Evolutionary conservation across 2,329 filamentous ascomycete genomes (phyloP), one percentile per base, ranked within the genome.

Genomic region (Fusarium compactum): DNA sequence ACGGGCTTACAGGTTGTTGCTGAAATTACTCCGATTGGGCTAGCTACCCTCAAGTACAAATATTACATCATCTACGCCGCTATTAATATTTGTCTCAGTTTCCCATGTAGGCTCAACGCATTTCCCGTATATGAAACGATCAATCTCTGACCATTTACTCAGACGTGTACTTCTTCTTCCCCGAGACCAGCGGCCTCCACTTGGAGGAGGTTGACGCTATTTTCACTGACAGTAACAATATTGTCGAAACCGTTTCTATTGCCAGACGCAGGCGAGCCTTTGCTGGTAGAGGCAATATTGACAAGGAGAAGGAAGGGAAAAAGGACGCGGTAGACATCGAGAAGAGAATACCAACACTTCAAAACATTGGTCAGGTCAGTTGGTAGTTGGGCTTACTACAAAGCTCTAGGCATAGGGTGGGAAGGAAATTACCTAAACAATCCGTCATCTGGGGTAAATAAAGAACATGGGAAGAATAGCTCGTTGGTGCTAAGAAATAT

Each of bases 31-130:
- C 58, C 58, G 1, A 60, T 57, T n/a, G 58, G 58, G 4, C 18
- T 60, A 12, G 51, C 51, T n/a, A 60, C 58, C 20, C 51, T 60
- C 16, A 47, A 47, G 20, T 60, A 47, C 16, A 60, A 6, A 16
- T 60, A 60, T 18, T 60, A 57, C 14, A 60, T 60, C 18, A 57
- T 60, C 51, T 60, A 60, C 25, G 58, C 41, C 7, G 51, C 20
- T 3, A 57, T 57, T 2, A 60, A 60, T 12, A 47, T 60, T 3
- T 60, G 58, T 27, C 51, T 60, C 4, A 60, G 41, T 2, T 57
- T 60, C 15, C 51, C 58, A 1, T 25, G 58, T 60, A 32, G 10
- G 51, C 27, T 2, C 8, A 40, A 10, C 9, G 7, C 4, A 12
- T 16, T 8, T n/a, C 5, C 18, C 2, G 20, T 16, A 8, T 1